Conservation (phyloP, 2,329 filamentous ascomycete species). For the Colletotrichum sansevieriae region DNA sequence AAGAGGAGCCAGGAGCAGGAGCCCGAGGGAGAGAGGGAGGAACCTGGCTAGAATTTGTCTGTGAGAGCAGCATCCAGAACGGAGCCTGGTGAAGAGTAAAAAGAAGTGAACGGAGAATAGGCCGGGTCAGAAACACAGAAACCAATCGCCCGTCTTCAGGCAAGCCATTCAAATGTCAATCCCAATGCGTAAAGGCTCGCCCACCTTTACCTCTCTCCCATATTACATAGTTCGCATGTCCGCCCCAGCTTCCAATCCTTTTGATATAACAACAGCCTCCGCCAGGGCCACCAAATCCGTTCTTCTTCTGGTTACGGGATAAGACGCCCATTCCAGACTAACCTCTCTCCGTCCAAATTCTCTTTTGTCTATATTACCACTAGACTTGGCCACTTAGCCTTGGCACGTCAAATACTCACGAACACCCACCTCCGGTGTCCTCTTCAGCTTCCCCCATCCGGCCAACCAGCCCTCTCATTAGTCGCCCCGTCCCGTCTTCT, state of each 20-base stretch:
- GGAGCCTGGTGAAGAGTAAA: neutral
- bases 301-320: slow-evolving; percentile 5
- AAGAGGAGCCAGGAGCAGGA: neutral
- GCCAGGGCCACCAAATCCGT: neutral
- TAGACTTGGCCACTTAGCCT: slow-evolving; percentile 25
- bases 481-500: slow-evolving; percentile 26
- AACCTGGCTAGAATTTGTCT: neutral
- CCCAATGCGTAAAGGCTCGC: too few relatives aligned
- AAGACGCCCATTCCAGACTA: slow-evolving; percentile 12
- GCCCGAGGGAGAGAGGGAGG: too few relatives aligned
- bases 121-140: too few relatives aligned
- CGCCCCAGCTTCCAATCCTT: neutral
- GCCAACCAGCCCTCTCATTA: neutral
- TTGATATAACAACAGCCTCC: slow-evolving; percentile 14
- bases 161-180: too few relatives aligned
- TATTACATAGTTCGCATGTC: slow-evolving; percentile 2
- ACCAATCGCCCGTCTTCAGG: too few relatives aligned
- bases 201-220: too few relatives aligned
- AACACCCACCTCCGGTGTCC: slow-evolving; percentile 2
- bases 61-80: slow-evolving; percentile 11
- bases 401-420: slow-evolving; percentile 33
- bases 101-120: too few relatives aligned
- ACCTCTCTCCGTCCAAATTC: neutral
- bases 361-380: slow-evolving; percentile 20
- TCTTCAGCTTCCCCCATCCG: slow-evolving; percentile 11